Conservation (phyloP, 768 basidiomycete genomes). For the Pleurotus platypus region DNA sequence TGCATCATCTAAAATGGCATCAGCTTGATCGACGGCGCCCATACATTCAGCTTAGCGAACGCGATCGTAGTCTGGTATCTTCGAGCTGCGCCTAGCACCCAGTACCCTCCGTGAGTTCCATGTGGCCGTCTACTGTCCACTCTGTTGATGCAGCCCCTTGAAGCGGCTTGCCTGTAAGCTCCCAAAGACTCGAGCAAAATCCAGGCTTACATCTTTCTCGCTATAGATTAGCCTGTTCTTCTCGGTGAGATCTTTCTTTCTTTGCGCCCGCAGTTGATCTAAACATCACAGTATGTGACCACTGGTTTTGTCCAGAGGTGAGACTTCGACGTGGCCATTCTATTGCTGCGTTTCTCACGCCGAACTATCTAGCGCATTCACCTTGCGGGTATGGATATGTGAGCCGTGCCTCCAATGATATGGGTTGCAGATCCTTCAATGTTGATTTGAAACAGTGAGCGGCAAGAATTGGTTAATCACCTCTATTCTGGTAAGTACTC, state of each 20-base stretch:
- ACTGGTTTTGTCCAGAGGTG: background rate
- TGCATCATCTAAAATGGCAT: no score
- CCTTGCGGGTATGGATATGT: background rate
- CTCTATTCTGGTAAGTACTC: background rate
- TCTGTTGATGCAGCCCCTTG: no score
- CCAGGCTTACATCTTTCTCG: background rate
- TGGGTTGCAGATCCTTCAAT: background rate
- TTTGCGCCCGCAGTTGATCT: no score
- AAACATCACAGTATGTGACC: background rate
- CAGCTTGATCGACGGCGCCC: constrained; percentile 1
- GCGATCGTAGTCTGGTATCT: background rate
- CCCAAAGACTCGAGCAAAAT: no score
- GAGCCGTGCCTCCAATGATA: background rate
- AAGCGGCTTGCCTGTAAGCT: background rate
- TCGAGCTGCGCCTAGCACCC: background rate
- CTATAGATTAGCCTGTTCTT: background rate
- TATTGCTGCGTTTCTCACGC: background rate
- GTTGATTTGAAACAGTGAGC: background rate
- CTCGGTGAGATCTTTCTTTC: background rate
- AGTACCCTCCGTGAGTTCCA: background rate
- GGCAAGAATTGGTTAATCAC: background rate
- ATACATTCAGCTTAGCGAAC: constrained; percentile 2
- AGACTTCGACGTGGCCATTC: background rate
- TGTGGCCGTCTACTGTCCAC: no score
- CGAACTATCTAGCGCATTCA: background rate